A percentile compares a stretch with the other conserved stretches of the same genome.
phyloP scores from a whole-genome alignment of 2,329 filamentous ascomycete genomes.

The Chaetomium sp. region DNA sequence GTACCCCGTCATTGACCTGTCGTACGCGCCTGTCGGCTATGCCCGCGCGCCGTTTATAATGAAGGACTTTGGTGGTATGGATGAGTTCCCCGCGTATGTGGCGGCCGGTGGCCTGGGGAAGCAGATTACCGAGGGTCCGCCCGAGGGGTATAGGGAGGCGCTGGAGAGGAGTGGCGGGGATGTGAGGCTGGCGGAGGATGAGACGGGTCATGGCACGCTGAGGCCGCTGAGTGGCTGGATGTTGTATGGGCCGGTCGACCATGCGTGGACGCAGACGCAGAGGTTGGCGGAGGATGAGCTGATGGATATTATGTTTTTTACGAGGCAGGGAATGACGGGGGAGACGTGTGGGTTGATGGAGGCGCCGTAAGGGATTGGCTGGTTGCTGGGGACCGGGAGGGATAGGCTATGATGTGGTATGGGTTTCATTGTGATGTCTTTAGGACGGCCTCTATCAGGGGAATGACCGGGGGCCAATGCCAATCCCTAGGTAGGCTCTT shows the following conservation, averaged over 20 bases:
- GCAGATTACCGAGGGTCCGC: constrained; percentile 31
- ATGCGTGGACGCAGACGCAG: not conserved
- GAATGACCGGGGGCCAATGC: too few species aligned
- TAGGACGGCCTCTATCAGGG: too few species aligned
- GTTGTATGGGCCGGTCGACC: constrained; percentile 22
- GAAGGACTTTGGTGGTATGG: constrained; percentile 38
- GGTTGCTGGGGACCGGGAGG: not conserved
- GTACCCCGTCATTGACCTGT: constrained; percentile 34
- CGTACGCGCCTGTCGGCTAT: constrained; percentile 41
- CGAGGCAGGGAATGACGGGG: constrained; percentile 12
- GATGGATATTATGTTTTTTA: constrained; percentile 9
- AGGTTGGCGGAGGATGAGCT: constrained; percentile 19
- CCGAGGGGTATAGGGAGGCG: constrained; percentile 39
- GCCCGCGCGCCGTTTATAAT: constrained; percentile 45
- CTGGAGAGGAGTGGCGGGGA: constrained; percentile 28
- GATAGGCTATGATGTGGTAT: not conserved
- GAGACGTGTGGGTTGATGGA: constrained; percentile 17
- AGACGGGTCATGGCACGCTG: constrained; percentile 5
- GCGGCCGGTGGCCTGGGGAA: constrained; percentile 43
- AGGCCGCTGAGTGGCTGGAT: constrained; percentile 24
- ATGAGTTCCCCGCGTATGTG: constrained; percentile 41
- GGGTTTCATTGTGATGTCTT: not conserved
- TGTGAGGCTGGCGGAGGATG: not conserved
- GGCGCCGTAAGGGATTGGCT: not conserved
- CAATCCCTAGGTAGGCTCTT: too few species aligned